Evolutionary conservation across 192 early-diverging fungal genomes (phyloP).

Genomic region (Backusella mclennaniae): DNA sequence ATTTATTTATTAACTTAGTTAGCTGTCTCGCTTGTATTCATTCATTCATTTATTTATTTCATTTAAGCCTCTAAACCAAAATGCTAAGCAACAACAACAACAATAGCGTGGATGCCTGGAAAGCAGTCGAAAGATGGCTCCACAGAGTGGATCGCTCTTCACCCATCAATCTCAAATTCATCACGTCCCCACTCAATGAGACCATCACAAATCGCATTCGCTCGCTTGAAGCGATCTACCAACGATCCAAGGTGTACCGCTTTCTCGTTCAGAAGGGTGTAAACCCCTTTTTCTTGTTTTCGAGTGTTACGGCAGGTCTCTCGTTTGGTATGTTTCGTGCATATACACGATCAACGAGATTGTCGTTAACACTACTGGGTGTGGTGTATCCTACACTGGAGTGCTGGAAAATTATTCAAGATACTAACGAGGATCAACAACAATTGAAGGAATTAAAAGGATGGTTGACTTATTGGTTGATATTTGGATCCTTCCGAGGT

Average conservation of each 20-base stretch:
- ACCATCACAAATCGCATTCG: constrained; percentile 13
- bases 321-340: constrained; percentile 27
- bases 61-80: background rate
- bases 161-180: constrained; percentile 27
- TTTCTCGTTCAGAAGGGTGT: constrained; percentile 26
- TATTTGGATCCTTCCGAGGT: constrained; percentile 56
- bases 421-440: constrained; percentile 19
- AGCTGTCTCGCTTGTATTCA: background rate
- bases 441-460: constrained; percentile 42
- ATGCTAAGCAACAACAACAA: background rate
- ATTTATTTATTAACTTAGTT: background rate
- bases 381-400: constrained; percentile 51
- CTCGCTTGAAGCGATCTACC: constrained; percentile 21
- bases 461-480: constrained; percentile 60
- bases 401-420: constrained; percentile 45
- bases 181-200: constrained; percentile 15
- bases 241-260: background rate
- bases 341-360: constrained; percentile 38
- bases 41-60: background rate
- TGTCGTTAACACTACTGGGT: constrained; percentile 45
- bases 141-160: background rate
- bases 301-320: constrained; percentile 13
- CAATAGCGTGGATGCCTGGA: background rate
- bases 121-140: background rate
- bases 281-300: constrained; percentile 23